These are phyloP conservation scores for Chlorencoelia australis DNA, from an alignment of 2,329 filamentous ascomycete species.

Conservation along the genomic window DNA sequence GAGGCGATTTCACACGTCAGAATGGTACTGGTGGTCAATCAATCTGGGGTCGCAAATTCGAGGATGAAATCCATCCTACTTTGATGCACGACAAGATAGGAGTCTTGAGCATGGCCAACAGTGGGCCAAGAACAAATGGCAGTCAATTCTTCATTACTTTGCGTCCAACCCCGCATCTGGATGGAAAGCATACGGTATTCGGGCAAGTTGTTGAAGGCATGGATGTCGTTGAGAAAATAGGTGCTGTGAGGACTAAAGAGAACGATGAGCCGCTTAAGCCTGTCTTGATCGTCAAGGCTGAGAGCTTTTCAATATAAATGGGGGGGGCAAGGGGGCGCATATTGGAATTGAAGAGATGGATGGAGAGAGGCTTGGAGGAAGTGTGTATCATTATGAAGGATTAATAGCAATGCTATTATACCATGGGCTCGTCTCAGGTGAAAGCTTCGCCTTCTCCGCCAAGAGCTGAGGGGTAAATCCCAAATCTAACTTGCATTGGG, in stretches of 20 bases:
- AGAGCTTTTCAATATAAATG: too few relatives aligned
- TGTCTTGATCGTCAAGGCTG: too few relatives aligned
- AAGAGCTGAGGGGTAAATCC: too few relatives aligned
- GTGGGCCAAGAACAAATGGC: conserved; percentile 70
- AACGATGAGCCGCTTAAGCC: conserved; percentile 81
- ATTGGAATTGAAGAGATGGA: too few relatives aligned
- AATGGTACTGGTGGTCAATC: conserved; percentile 86
- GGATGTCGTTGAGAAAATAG: conserved; percentile 90
- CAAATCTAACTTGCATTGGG: too few relatives aligned
- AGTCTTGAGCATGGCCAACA: conserved; percentile 88
- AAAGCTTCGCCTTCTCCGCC: too few relatives aligned
- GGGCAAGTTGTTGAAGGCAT: conserved; percentile 93
- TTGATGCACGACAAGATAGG: conserved; percentile 89
- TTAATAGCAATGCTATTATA: too few relatives aligned
- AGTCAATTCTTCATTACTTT: conserved; percentile 97
- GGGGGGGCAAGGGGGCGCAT: too few relatives aligned
- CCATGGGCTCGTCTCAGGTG: too few relatives aligned
- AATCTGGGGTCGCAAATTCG: conserved; percentile 71
- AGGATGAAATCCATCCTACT: conserved; percentile 84
- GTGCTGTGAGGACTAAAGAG: conserved; percentile 72
- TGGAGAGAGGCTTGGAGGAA: too few relatives aligned
- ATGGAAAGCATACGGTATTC: conserved; percentile 86
- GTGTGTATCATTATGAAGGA: too few relatives aligned
- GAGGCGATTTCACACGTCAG: conserved; percentile 87
- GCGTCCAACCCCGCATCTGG: conserved; percentile 72